Percentiles rank a stretch among this genome's conserved stretches.
Conservation (phyloP, 2,329 filamentous ascomycete genomes). For the Paracamarosporium sp. region DNA sequence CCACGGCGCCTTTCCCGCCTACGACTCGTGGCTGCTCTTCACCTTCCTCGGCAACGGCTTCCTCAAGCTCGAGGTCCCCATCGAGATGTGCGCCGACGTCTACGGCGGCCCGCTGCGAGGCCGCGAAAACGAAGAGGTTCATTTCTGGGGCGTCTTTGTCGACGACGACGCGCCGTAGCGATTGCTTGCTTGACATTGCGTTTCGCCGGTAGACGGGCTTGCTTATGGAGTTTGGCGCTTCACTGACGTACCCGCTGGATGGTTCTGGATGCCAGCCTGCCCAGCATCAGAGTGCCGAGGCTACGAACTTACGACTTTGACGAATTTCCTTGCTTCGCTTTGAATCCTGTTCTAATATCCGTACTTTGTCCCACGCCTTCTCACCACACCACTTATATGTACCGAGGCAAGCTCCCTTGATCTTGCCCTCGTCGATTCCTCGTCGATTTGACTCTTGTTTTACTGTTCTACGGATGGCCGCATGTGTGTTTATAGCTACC, state of each 20-base stretch:
- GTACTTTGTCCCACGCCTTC: constrained; percentile 8
- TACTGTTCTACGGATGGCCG: constrained; percentile 3
- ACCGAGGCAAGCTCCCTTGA: not conserved
- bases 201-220: constrained; percentile 29
- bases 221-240: constrained; percentile 42
- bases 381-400: constrained; percentile 19
- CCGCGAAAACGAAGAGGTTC: constrained; percentile 41
- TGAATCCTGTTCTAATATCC: constrained; percentile 15
- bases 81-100: constrained; percentile 46
- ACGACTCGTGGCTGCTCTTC: constrained; percentile 46
- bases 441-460: not conserved
- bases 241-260: constrained; percentile 10
- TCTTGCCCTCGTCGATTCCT: constrained; percentile 11
- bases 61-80: constrained; percentile 44
- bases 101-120: constrained; percentile 39
- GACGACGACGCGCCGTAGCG: constrained; percentile 34
- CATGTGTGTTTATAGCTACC: not conserved
- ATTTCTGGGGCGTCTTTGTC: constrained; percentile 46
- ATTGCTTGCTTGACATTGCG: constrained; percentile 19
- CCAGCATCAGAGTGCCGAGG: constrained; percentile 29
- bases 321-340: constrained; percentile 37
- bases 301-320: constrained; percentile 37
- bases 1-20: constrained; percentile 38
- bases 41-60: constrained; percentile 44
- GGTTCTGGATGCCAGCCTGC: constrained; percentile 16